Evolutionary conservation across 2,329 filamentous ascomycete genomes (phyloP), one percentile per base, ranked within the genome.

Genomic region (Colletotrichum simmondsii): DNA sequence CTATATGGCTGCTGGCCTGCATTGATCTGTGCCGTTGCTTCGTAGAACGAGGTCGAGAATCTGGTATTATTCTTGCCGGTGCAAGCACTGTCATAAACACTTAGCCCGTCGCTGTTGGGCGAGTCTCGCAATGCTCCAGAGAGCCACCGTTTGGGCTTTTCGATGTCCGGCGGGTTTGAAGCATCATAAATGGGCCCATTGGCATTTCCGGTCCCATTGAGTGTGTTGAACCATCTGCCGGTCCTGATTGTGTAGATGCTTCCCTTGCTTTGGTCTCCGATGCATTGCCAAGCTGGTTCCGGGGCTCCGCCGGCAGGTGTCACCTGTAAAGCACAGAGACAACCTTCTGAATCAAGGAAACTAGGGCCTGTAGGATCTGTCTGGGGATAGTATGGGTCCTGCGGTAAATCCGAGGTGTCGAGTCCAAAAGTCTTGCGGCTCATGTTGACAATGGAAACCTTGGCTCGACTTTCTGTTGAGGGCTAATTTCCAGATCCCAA

Each of bases 151-250:
- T 82, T 69, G 32, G 80, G 75, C 5, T 74, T 77, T 24, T 68
- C 75, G 14, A 75, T 77, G 35, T 83, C 75, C 1, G 84, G 84
- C 2, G 77, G 78, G 49, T 84, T 83, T 2, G 83, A 83, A 3
- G 75, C 76, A 70, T 85, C 82, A 72, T 81, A 75, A 32, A 85
- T 79, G 5, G 79, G 76, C 10, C 80, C 71, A 11, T 77, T 67
- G 28, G 78, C 49, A 2, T 74, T 76, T 32, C 12, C 74, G 16
- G 69, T 78, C 12, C 74, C 77, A 26, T 81, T 76, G 2, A 78
- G 64, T 28, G 80, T 77, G 14, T 80, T 77, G 71, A 84, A 86
- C 85, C 84, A 86, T 71, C 85, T 86, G 5, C 84, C 85, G 3
- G 76, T 79, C 24, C 76, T 82, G 22, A 78, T 77, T 2, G 71